These are phyloP conservation scores for Lizonia empirigonia DNA, from an alignment of 2,329 filamentous ascomycete genomes.

Conservation along the genomic window DNA sequence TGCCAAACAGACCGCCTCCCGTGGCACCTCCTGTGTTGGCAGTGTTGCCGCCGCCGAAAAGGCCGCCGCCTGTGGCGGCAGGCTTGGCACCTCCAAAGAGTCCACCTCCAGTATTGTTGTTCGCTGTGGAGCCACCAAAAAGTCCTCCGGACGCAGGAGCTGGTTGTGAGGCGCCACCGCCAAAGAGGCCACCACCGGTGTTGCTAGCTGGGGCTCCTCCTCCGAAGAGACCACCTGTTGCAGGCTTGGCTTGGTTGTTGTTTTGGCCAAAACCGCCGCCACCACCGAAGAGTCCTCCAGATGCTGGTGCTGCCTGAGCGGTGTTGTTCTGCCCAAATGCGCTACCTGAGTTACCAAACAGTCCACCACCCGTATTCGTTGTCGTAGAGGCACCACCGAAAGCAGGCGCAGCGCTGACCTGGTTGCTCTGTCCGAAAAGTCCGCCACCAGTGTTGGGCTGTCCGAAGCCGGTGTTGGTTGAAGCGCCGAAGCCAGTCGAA, in stretches of 20 bases:
- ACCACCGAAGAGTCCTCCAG: conserved; percentile 52
- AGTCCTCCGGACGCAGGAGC: conserved; percentile 53
- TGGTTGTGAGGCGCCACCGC: conserved; percentile 38
- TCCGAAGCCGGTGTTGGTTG: conserved; percentile 36
- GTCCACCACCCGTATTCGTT: conserved; percentile 35
- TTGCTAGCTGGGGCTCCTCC: conserved; percentile 31
- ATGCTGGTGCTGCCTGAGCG: conserved; percentile 25
- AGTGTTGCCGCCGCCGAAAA: conserved; percentile 50
- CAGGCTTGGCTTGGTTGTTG: conserved; percentile 49
- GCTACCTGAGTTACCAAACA: conserved; percentile 36
- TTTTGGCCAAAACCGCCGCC: conserved; percentile 46
- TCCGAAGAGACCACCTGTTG: conserved; percentile 45
- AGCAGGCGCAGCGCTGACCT: conserved; percentile 32
- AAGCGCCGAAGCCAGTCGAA: conserved; percentile 34
- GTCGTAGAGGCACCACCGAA: conserved; percentile 37
- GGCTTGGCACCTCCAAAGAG: conserved; percentile 52
- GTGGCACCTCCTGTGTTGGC: conserved; percentile 25
- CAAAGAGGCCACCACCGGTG: conserved; percentile 41
- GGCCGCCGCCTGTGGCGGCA: conserved; percentile 41
- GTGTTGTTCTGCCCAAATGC: conserved; percentile 43
- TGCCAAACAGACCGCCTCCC: conserved; percentile 44
- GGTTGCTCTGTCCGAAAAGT: conserved; percentile 43
- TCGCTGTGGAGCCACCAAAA: conserved; percentile 53
- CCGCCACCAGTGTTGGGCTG: conserved; percentile 38
- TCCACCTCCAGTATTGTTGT: conserved; percentile 35